These are phyloP conservation scores for Suhomyces sp. DNA, from an alignment of 805 yeast genomes.

Conservation along the genomic window DNA sequence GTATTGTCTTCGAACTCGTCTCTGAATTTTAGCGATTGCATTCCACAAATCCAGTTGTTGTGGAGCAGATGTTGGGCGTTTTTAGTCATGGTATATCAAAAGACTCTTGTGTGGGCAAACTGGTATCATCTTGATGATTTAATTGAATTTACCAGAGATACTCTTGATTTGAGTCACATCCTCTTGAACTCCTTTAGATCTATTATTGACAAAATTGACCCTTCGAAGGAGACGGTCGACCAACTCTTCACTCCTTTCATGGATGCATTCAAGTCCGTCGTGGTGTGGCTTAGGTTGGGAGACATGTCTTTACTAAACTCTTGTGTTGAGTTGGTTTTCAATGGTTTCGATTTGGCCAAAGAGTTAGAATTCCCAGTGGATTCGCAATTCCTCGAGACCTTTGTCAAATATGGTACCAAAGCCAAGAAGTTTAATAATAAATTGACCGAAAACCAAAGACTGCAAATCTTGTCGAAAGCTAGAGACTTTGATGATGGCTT, in stretches of 20 bases:
- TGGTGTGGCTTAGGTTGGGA: slow-evolving; percentile 79
- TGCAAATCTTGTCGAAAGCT: slow-evolving; percentile 61
- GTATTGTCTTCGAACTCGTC: slow-evolving; percentile 26
- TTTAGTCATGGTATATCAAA: slow-evolving; percentile 61
- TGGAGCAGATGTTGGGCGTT: slow-evolving; percentile 79
- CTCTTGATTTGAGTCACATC: slow-evolving; percentile 70
- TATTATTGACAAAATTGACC: slow-evolving; percentile 17
- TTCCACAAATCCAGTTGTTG: slow-evolving; percentile 33
- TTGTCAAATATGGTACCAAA: slow-evolving; percentile 63
- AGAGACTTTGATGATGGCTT: slow-evolving; percentile 50
- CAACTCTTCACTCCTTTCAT: slow-evolving; percentile 52
- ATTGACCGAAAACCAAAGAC: slow-evolving; percentile 62
- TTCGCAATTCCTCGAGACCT: slow-evolving; percentile 48
- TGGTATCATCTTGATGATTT: slow-evolving; percentile 53
- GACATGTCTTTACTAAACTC: slow-evolving; percentile 70
- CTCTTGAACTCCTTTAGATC: slow-evolving; percentile 64
- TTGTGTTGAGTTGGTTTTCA: slow-evolving; percentile 68
- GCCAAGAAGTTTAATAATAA: slow-evolving; percentile 69
- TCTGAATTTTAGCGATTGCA: slow-evolving; percentile 5
- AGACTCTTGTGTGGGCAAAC: slow-evolving; percentile 75
- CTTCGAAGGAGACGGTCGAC: background rate
- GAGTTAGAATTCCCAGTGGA: slow-evolving; percentile 53
- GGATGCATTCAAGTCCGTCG: slow-evolving; percentile 62
- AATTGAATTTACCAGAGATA: slow-evolving; percentile 82
- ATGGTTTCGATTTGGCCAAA: slow-evolving; percentile 61